A percentile compares a stretch with the other conserved stretches of the same genome.
These are phyloP conservation scores for Bipolaris cookei DNA, from an alignment of 2,329 filamentous ascomycete species.

Conservation along the genomic window DNA sequence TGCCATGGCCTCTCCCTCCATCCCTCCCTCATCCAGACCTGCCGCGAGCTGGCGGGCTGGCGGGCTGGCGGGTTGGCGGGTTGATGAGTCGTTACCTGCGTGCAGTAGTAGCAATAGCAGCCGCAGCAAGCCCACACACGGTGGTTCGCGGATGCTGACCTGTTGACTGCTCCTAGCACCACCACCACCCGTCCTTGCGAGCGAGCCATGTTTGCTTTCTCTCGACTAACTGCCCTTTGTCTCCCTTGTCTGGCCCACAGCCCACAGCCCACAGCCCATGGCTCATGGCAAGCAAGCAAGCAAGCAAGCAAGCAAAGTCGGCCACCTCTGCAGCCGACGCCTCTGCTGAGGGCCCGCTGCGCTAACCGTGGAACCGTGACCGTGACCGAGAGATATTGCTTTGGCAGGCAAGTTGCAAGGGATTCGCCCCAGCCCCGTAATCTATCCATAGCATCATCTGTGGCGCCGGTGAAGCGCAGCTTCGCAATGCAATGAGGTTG, in stretches of 20 bases:
- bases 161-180: slow-evolving; percentile 24
- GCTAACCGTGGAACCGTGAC: slow-evolving; percentile 44
- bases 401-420: slow-evolving; percentile 28
- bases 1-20: background rate
- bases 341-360: slow-evolving; percentile 29
- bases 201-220: slow-evolving; percentile 39
- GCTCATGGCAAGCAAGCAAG: too few species aligned
- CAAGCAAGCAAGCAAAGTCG: background rate
- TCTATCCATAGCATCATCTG: slow-evolving; percentile 30
- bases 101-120: slow-evolving; percentile 4
- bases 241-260: too few species aligned
- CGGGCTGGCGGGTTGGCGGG: background rate
- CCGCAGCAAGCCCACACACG: slow-evolving; percentile 5
- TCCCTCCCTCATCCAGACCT: too few species aligned
- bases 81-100: slow-evolving; percentile 4
- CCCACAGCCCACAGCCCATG: too few species aligned
- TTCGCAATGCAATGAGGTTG: slow-evolving; percentile 20
- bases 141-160: slow-evolving; percentile 26
- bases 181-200: background rate
- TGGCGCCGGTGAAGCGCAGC: slow-evolving; percentile 33
- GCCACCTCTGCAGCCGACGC: slow-evolving; percentile 24
- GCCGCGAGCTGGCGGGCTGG: background rate
- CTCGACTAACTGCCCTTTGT: background rate
- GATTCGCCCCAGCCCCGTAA: slow-evolving; percentile 28
- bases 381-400: slow-evolving; percentile 20